phyloP scores from a whole-genome alignment of 2,329 filamentous ascomycete genomes.

The Pseudogymnoascus sp. region DNA sequence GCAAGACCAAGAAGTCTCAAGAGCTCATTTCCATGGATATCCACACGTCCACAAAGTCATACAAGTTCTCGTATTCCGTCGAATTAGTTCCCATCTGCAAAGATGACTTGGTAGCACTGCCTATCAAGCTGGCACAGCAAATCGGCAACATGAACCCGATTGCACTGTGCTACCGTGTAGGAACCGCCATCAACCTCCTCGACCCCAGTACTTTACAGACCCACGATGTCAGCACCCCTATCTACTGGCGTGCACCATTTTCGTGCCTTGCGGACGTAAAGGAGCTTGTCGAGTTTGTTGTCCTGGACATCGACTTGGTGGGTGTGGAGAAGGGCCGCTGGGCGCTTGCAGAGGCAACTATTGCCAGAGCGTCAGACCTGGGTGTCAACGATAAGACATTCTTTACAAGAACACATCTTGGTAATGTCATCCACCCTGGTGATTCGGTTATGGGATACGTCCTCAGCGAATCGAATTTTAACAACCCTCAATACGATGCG shows the following conservation, averaged over 20 bases:
- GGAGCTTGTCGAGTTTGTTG: constrained; percentile 82
- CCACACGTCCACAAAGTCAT: constrained; percentile 83
- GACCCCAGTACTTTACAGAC: constrained; percentile 89
- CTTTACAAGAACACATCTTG: constrained; percentile 84
- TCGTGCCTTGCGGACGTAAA: constrained; percentile 71
- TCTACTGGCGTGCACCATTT: constrained; percentile 92
- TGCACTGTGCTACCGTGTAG: constrained; percentile 77
- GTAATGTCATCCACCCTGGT: constrained; percentile 73
- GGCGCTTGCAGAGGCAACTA: constrained; percentile 76
- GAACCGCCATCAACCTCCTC: constrained; percentile 80
- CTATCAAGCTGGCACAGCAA: constrained; percentile 78
- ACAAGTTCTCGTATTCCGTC: constrained; percentile 88
- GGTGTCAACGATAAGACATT: constrained; percentile 81
- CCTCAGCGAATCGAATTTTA: constrained; percentile 82
- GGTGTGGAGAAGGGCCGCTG: constrained; percentile 71
- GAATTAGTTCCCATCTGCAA: constrained; percentile 94
- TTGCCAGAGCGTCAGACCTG: constrained; percentile 79
- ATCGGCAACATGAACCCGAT: constrained; percentile 84
- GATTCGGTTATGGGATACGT: constrained; percentile 96
- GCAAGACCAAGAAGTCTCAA: constrained; percentile 74
- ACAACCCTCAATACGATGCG: constrained; percentile 76
- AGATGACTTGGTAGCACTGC: constrained; percentile 90
- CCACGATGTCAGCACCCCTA: constrained; percentile 68
- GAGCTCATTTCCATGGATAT: constrained; percentile 90
- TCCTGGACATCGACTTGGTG: constrained; percentile 85